Conservation (phyloP, 768 basidiomycete species). For the Phanerochaete sordida region DNA sequence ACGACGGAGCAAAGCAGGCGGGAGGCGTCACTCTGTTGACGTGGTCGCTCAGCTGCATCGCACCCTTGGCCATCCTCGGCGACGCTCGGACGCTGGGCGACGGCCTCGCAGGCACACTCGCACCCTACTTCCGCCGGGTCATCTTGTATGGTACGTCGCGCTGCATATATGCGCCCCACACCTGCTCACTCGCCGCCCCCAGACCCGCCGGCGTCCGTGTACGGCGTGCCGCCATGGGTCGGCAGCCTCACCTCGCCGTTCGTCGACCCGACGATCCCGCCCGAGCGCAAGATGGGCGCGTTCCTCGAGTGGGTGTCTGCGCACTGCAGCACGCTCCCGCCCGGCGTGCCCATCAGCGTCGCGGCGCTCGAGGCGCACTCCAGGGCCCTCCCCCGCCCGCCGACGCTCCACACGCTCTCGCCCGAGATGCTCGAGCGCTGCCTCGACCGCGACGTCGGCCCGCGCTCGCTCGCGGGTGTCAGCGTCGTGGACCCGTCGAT, state of each 20-base stretch:
- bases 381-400: not conserved
- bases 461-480: too few species aligned
- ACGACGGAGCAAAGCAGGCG: not conserved
- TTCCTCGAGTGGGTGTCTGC: not conserved
- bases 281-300: not conserved
- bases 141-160: slow-evolving; percentile 4
- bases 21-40: slow-evolving; percentile 5
- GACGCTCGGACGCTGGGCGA: not conserved
- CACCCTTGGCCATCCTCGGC: slow-evolving; percentile 1
- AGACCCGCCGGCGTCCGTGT: not conserved
- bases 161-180: too few species aligned
- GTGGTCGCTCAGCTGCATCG: slow-evolving; percentile 5
- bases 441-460: too few species aligned
- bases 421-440: not conserved
- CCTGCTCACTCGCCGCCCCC: not conserved
- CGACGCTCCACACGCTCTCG: not conserved
- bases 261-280: slow-evolving; percentile 1
- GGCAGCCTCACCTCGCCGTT: too few species aligned
- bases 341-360: not conserved
- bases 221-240: too few species aligned
- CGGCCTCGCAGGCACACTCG: not conserved
- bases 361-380: not conserved
- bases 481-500: too few species aligned
- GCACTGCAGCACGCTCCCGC: not conserved
- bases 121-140: not conserved